Evolutionary conservation across 371 early-diverging fungal genomes (phyloP).

Genomic region (Quaeritorhiza haematococci): DNA sequence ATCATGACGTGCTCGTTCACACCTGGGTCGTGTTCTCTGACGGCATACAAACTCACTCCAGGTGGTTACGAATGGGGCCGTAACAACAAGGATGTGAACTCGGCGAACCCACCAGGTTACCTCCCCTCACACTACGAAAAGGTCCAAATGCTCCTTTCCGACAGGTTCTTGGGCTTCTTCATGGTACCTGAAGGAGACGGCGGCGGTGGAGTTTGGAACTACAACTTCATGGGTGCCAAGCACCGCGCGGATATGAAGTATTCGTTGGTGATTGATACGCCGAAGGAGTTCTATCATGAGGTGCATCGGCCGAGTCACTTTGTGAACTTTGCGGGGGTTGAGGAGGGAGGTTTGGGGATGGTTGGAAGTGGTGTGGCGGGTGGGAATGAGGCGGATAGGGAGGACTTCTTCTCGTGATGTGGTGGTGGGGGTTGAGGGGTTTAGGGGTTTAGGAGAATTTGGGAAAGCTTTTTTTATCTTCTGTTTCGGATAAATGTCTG

Average conservation of each 20-base stretch:
- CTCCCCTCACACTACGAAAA: conserved; percentile 84
- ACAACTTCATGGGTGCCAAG: conserved; percentile 91
- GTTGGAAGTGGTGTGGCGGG: conserved; percentile 34
- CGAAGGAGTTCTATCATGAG: conserved; percentile 95
- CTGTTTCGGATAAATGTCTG: too few species aligned
- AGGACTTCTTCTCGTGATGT: too few species aligned
- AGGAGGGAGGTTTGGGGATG: conserved; percentile 44
- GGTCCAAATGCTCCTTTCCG: conserved; percentile 91
- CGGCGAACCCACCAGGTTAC: conserved; percentile 81
- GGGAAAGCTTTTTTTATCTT: too few species aligned
- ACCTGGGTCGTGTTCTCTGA: conserved; percentile 93
- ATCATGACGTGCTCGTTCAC: conserved; percentile 92
- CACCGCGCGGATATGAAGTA: conserved; percentile 90
- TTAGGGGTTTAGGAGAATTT: too few species aligned
- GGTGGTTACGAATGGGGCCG: conserved; percentile 95
- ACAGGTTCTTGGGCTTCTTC: conserved; percentile 94
- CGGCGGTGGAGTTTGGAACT: conserved; percentile 90
- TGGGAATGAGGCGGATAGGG: conserved; percentile 35
- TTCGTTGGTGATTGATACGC: conserved; percentile 78
- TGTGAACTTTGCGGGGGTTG: conserved; percentile 86
- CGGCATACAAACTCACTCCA: conserved; percentile 92
- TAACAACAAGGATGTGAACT: conserved; percentile 39
- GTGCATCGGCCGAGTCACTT: conserved; percentile 93
- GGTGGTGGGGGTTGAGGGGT: too few species aligned
- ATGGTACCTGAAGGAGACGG: conserved; percentile 91